Base-by-base conservation (phyloP, 2,329 filamentous ascomycete genomes). In the Raffaelea ambrosiae region DNA sequence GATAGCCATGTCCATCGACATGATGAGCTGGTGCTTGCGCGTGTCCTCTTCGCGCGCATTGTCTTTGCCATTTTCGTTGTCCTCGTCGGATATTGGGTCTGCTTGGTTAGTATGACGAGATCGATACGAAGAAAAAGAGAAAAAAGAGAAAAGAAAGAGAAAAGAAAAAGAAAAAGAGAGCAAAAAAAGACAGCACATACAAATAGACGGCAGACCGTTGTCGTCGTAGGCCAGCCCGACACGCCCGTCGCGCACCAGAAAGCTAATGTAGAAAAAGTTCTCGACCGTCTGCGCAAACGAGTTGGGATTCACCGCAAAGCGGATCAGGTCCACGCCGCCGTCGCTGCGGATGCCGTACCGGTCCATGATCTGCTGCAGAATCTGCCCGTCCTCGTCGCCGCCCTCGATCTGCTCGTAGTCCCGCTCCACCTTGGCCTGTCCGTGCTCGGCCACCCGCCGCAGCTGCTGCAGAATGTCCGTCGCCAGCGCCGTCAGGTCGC, bases 231-330 rank as follows among this genome's bases (percentile, higher is more conserved):
- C 72, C n/a, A 98, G 74, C 31, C 79, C 80, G 5, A 89, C 78
- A 51, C 77, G 80, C 11, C 89, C 89, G 65, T 98, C 93, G 49
- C 87, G 81, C 51, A 97, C 88, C 51, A 98, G 69, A 60, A 98
- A 98, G 61, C 88, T 94, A 56, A 95, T 79, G 62, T 97, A 97
- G 65, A 98, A 98, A 58, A 98, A 73, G 58, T 98, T 98, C 63
- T 98, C 93, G 7, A 98, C 83, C 0, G 89, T 95, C 65, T 98
- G 93, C 0, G 88, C 88, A 58, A 97, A 98, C 1, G 88, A 95
- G 36, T 71, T 71, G 1, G 93, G 93, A 57, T 98, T 95, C 54
- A 97, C 77, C 38, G 89, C 87, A 56, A 96, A 97, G 46, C 85
- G 81, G 63, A 96, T 84, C 13, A 96, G 67, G 44, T 86, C 81